Conservation (phyloP, 306 rosid species). For the Gleditsia sinensis region DNA sequence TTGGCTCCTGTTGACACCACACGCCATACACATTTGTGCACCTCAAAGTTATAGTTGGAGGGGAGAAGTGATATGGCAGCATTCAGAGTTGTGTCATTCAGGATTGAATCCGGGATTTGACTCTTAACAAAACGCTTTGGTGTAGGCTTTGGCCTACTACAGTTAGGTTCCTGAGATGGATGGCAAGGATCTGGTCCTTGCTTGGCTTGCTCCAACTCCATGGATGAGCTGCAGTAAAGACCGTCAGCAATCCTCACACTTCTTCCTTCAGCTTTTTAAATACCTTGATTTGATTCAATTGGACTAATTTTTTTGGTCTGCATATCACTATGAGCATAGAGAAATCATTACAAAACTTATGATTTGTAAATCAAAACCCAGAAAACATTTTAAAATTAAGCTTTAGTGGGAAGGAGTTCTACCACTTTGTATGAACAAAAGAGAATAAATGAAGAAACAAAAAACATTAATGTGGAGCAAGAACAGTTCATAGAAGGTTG, state of each 20-base stretch:
- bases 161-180: not conserved
- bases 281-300: not conserved
- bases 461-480: no score
- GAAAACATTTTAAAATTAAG: not conserved
- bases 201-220: conserved; percentile 27
- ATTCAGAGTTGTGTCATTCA: conserved; percentile 48
- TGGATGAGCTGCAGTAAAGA: not conserved
- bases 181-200: not conserved
- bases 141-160: conserved; percentile 2
- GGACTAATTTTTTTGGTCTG: not conserved
- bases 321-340: not conserved
- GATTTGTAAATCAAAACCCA: not conserved
- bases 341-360: not conserved
- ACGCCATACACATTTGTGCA: conserved; percentile 88
- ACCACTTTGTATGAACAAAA: not conserved
- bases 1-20: conserved; percentile 63
- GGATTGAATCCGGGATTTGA: conserved; percentile 55
- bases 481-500: no score
- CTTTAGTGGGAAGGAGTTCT: not conserved
- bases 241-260: no score
- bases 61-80: conserved; percentile 55
- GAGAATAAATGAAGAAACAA: no score
- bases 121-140: conserved; percentile 51
- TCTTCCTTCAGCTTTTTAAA: not conserved
- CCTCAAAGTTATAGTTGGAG: conserved; percentile 78